These are phyloP conservation scores for Suhomyces bribrorum DNA, from an alignment of 1,139 yeast genomes.

Conservation along the genomic window DNA sequence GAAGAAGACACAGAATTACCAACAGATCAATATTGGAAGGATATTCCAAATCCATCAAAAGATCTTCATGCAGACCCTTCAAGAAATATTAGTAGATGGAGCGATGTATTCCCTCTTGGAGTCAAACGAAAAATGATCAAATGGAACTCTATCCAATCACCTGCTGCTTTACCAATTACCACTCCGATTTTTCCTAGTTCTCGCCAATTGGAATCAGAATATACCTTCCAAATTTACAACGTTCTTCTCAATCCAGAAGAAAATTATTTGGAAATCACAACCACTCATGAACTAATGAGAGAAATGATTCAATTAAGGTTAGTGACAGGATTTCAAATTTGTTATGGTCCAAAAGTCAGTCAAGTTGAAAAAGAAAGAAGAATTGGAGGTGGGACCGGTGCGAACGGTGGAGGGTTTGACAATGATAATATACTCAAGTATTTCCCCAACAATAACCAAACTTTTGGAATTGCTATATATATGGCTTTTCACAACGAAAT, in stretches of 20 bases:
- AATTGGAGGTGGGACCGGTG: slow-evolving; percentile 33
- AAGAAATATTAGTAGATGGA: slow-evolving; percentile 69
- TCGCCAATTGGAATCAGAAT: slow-evolving; percentile 62
- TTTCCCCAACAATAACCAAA: slow-evolving; percentile 32
- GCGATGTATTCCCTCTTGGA: slow-evolving; percentile 76
- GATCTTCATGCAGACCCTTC: slow-evolving; percentile 53
- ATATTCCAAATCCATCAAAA: slow-evolving; percentile 68
- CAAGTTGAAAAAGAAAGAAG: slow-evolving; percentile 63
- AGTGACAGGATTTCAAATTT: slow-evolving; percentile 86
- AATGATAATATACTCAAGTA: slow-evolving; percentile 48
- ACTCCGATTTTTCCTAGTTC: slow-evolving; percentile 74
- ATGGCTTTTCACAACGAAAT: slow-evolving; percentile 80
- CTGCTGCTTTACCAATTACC: slow-evolving; percentile 86
- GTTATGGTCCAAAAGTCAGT: slow-evolving; percentile 67
- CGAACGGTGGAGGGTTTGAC: slow-evolving; percentile 28
- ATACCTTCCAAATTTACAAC: slow-evolving; percentile 65
- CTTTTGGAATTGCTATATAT: slow-evolving; percentile 63
- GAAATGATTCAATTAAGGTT: slow-evolving; percentile 87
- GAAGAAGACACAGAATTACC: slow-evolving; percentile 11
- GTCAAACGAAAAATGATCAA: slow-evolving; percentile 69
- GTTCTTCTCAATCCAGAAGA: slow-evolving; percentile 55
- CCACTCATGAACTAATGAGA: slow-evolving; percentile 66
- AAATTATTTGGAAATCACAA: slow-evolving; percentile 50
- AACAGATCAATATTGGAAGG: slow-evolving; percentile 57
- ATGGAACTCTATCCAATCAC: slow-evolving; percentile 91